Conservation (phyloP, 2,329 filamentous ascomycete species). For the Dactylellina leptospora region DNA sequence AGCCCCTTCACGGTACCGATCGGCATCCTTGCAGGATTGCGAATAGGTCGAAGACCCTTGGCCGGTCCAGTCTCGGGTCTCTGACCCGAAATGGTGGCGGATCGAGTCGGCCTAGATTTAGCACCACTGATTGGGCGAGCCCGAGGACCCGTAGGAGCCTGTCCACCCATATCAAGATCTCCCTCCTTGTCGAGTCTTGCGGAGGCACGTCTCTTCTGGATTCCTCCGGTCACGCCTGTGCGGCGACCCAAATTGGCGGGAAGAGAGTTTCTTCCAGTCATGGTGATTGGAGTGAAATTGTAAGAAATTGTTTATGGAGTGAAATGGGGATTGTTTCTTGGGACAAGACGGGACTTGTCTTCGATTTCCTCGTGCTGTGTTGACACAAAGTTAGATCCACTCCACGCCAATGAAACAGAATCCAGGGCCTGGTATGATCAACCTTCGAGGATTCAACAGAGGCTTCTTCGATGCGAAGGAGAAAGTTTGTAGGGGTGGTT, state of each 20-base stretch:
- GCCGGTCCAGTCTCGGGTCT: conserved; percentile 27
- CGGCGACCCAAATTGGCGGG: conserved; percentile 42
- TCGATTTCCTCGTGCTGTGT: conserved; percentile 6
- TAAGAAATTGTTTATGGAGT: too few relatives aligned
- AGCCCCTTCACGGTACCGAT: conserved; percentile 73
- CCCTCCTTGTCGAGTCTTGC: conserved; percentile 41
- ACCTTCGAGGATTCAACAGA: conserved; percentile 32
- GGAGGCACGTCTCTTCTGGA: conserved; percentile 35
- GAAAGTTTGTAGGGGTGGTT: conserved; percentile 16
- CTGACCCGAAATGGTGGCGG: conserved; percentile 23
- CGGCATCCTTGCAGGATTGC: conserved; percentile 33
- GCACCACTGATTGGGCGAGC: conserved; percentile 38
- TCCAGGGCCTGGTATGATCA: conserved; percentile 11
- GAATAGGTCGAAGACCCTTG: conserved; percentile 30
- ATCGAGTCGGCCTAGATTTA: conserved; percentile 10
- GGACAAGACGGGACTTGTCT: conserved; percentile 8
- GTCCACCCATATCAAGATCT: conserved; percentile 47
- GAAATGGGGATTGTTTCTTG: neutral
- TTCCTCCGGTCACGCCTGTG: conserved; percentile 20
- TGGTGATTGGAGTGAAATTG: conserved; percentile 1
- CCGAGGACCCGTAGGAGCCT: conserved; percentile 32
- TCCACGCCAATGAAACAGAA: conserved; percentile 21
- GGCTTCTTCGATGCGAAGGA: neutral
- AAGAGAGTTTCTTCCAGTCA: conserved; percentile 47
- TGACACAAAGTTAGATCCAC: conserved; percentile 27